Conservation (phyloP, 2,329 filamentous ascomycete species). For the Diaporthe vaccinii region DNA sequence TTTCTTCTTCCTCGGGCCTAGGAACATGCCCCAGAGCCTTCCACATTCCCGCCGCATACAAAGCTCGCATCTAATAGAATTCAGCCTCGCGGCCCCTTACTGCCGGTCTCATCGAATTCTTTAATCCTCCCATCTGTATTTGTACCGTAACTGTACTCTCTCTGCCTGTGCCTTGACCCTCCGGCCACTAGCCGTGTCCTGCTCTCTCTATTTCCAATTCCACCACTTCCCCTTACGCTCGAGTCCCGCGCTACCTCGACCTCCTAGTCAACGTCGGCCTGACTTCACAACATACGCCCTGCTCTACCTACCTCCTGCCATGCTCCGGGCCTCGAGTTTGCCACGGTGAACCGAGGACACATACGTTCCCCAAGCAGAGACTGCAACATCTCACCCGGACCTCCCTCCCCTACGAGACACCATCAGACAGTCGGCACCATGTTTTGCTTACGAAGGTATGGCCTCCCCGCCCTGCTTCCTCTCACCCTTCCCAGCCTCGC, state of each 20-base stretch:
- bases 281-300: background rate
- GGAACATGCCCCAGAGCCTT: background rate
- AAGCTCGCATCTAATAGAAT: slow-evolving; percentile 21
- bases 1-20: slow-evolving; percentile 5
- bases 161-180: slow-evolving; percentile 7
- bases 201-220: background rate
- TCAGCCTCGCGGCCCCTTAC: background rate
- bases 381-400: slow-evolving; percentile 1
- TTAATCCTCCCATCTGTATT: slow-evolving; percentile 16
- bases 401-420: background rate
- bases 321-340: slow-evolving; percentile 26
- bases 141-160: slow-evolving; percentile 10
- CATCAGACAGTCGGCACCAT: slow-evolving; percentile 54
- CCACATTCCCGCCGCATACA: slow-evolving; percentile 15
- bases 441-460: slow-evolving; percentile 77
- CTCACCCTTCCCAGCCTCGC: background rate
- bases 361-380: background rate
- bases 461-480: slow-evolving; percentile 2
- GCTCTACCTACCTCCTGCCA: slow-evolving; percentile 8
- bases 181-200: background rate
- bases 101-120: background rate
- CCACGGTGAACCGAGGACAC: slow-evolving; percentile 39
- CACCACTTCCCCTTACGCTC: slow-evolving; percentile 4
- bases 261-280: background rate
- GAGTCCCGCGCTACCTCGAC: background rate